A percentile compares a stretch with the other conserved stretches of the same genome.
phyloP scores from a whole-genome alignment of 176 grass and related monocot genomes.

The Chrysopogon serrulatus region DNA sequence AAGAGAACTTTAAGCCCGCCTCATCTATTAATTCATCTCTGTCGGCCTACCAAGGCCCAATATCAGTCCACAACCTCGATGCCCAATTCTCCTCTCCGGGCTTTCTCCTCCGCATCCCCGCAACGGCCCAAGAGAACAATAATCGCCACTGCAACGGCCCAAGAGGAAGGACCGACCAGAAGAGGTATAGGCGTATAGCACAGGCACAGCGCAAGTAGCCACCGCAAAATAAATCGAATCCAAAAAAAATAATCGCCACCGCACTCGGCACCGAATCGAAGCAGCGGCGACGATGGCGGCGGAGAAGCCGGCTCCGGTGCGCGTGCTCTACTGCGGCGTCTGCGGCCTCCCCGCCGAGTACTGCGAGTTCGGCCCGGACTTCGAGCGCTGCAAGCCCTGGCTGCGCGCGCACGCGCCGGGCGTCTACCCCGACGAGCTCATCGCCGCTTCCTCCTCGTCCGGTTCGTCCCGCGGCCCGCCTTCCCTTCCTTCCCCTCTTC shows the following conservation, averaged over 20 bases:
- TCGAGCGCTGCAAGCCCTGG: constrained; percentile 98
- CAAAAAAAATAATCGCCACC: not conserved
- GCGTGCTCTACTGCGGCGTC: constrained; percentile 76
- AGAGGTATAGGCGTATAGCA: too few species aligned
- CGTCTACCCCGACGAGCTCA: constrained; percentile 80
- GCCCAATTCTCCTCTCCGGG: too few species aligned
- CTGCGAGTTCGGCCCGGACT: constrained; percentile 99
- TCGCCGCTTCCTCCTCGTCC: constrained; percentile 36
- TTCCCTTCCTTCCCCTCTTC: not conserved
- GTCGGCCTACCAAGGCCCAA: too few species aligned
- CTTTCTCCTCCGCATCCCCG: too few species aligned
- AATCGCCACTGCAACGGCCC: too few species aligned
- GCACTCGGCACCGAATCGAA: not conserved
- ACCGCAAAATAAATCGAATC: not conserved
- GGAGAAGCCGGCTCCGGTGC: constrained; percentile 69
- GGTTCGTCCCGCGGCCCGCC: constrained; percentile 19
- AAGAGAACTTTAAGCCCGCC: too few species aligned
- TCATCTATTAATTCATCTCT: too few species aligned
- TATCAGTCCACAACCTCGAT: too few species aligned
- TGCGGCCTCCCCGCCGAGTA: constrained; percentile 86
- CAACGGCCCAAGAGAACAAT: too few species aligned
- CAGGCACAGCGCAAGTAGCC: not conserved
- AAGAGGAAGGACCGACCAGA: too few species aligned
- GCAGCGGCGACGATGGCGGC: constrained; percentile 34
- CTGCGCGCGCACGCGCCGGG: constrained; percentile 76